Conservation (phyloP, 75 land plant genomes). For the Cunninghamia lanceolata region DNA sequence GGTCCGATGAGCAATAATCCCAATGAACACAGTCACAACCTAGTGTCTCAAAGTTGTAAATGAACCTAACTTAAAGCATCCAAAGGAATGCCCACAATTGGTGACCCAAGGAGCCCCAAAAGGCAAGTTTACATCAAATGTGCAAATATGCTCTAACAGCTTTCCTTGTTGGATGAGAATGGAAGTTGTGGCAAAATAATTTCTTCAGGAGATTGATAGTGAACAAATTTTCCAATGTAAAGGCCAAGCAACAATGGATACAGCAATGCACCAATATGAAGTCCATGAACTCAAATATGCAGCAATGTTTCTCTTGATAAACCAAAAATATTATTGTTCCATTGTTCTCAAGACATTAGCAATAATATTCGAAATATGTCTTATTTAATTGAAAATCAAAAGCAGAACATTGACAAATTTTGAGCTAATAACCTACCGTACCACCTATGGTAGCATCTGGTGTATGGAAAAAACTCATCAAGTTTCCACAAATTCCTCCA, state of each 20-base stretch:
- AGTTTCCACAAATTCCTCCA: conserved; percentile 79
- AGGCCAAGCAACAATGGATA: background rate
- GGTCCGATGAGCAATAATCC: too few species aligned
- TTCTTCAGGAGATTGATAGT: too few species aligned
- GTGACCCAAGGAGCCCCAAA: background rate
- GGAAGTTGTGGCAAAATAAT: too few species aligned
- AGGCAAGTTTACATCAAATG: too few species aligned
- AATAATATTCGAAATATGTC: background rate
- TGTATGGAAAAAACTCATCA: conserved; percentile 77
- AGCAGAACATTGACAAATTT: background rate
- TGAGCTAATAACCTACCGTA: conserved; percentile 50
- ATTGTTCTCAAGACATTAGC: background rate
- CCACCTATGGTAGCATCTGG: conserved; percentile 83
- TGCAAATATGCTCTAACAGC: background rate
- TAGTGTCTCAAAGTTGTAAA: background rate
- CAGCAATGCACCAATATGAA: background rate
- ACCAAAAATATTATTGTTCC: background rate
- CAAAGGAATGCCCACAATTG: background rate
- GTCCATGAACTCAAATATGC: background rate
- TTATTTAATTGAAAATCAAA: background rate
- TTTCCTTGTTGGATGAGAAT: too few species aligned
- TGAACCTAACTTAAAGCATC: too few species aligned
- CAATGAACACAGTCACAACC: background rate
- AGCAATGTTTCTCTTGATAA: background rate
- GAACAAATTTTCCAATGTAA: background rate